Base-by-base conservation (phyloP, 139 green algal species). In the Picochlorum costavermella region DNA sequence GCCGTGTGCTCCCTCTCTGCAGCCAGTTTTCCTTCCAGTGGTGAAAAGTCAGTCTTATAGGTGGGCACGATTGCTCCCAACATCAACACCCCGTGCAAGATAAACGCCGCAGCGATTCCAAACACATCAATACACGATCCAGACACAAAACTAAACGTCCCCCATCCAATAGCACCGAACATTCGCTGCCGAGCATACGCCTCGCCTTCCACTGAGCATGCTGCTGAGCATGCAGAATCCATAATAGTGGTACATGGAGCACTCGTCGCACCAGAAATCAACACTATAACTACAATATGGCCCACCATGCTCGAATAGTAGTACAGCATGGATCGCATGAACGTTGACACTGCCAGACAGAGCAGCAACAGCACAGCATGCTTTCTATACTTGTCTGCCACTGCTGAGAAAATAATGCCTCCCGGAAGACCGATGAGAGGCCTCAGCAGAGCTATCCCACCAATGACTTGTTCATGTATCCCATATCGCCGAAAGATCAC, bases 221-320 rank as follows among this genome's bases (percentile, higher is more conserved):
- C 60, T 16, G 64, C 68, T 49, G 76, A 71, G 12, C 74, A 67
- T 14, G 78, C 65, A 29, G 70, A 62, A 48, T 86, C 80, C 0
- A 65, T 71, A 13, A 86, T 63, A 5, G 84, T 76, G 4, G 69
- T 69, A 5, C 74, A 67, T 0, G 80, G 78, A 3, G 80, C 56
- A 8, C 60, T 71, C 29, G 81, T 49, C 5, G 57, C 56, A 48
- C 85, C 70, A 1, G 71, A 63, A 13, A 44, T 26, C 16, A 67
- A 28, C 50, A 65, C 56, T 9, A 78, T 9, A 3, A 36, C 23
- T 25, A 85, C 12, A 23, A 85, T 61, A 4, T 60, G 45, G 6
- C 6, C 17, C 29, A 76, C 12, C n/a, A 37, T n/a, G 14, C 25
- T 25, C 16, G 28, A 29, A 44, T 46, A 84, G 31, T 36, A 61